These are phyloP conservation scores for Fusarium pilosicola DNA, from an alignment of 2,329 filamentous ascomycete genomes.

Conservation along the genomic window DNA sequence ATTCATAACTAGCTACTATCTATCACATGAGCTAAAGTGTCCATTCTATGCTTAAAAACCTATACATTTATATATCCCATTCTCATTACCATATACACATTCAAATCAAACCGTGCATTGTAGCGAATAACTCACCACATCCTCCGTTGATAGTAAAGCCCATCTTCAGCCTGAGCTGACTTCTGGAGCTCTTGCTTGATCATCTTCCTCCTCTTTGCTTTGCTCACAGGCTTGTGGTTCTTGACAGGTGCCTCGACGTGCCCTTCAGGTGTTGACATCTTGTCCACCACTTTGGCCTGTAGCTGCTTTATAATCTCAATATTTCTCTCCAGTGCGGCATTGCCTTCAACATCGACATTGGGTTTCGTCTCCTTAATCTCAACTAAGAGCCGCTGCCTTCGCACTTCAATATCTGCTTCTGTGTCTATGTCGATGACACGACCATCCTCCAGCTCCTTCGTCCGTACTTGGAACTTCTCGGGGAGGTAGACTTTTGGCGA, in stretches of 20 bases:
- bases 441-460: slow-evolving; percentile 59
- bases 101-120: neutral
- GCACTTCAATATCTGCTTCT: slow-evolving; percentile 46
- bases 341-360: slow-evolving; percentile 31
- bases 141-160: slow-evolving; percentile 64
- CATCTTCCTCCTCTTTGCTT: slow-evolving; percentile 63
- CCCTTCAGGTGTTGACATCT: slow-evolving; percentile 47
- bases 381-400: slow-evolving; percentile 44
- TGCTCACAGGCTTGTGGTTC: slow-evolving; percentile 59
- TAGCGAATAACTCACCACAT: slow-evolving; percentile 55
- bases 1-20: neutral
- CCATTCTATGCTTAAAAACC: neutral
- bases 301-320: slow-evolving; percentile 48
- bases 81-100: slow-evolving; percentile 24
- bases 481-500: slow-evolving; percentile 62
- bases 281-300: slow-evolving; percentile 46
- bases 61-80: neutral
- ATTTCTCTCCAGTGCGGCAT: slow-evolving; percentile 39
- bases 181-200: slow-evolving; percentile 68
- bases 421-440: slow-evolving; percentile 54
- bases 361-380: slow-evolving; percentile 50
- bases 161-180: slow-evolving; percentile 57
- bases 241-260: slow-evolving; percentile 51
- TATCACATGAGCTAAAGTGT: neutral
- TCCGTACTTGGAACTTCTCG: slow-evolving; percentile 59